Base-by-base conservation (phyloP, 2,329 filamentous ascomycete species). In the Botryotinia narcissicola region DNA sequence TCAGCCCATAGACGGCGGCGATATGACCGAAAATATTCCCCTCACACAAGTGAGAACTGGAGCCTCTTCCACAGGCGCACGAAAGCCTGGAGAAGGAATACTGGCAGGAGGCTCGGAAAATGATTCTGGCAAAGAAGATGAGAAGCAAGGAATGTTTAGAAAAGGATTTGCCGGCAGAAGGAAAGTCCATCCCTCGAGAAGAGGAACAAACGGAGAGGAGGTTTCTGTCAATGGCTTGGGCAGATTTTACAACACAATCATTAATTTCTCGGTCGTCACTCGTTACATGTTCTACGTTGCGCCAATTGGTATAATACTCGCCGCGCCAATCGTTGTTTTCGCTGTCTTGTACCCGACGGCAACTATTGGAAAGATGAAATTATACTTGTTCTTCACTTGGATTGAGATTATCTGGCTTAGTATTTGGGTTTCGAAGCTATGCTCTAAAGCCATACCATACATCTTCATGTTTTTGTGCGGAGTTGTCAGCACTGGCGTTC, bases 391-490 rank as follows among this genome's bases (percentile, higher is more conserved):
- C 66, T 92, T 92, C 78, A 83, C 91, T 66, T 92, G 91, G 91
- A 86, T 93, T 77, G 88, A 92, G 79, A 85, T 91, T 70, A 85
- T 90, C 51, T 93, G 91, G 91, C 82, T 90, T 57, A 85, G 87
- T 14, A 85, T 92, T 18, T 93, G 91, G 91, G 83, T 85, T 29
- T 89, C 87, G 76, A 93, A 93, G 82, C 82, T 92, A 61, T 84
- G 89, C 18, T 88, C 91, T 22, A 88, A 89, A 80, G 79, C 87
- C 25, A 79, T 92, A 4, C 90, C 91, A 0, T 82, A 84, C 57
- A 76, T 88, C 70, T 93, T 93, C 82, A 90, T 92, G 85, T 91
- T 91, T 78, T 87, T 92, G 77, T 88, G 87, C 75, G 91, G 91
- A 73, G 88, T 93, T 44, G 87, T 93, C 80, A 92, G 89, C 80